Conservation (phyloP, 2,329 filamentous ascomycete genomes). For the Botryotinia calthae region DNA sequence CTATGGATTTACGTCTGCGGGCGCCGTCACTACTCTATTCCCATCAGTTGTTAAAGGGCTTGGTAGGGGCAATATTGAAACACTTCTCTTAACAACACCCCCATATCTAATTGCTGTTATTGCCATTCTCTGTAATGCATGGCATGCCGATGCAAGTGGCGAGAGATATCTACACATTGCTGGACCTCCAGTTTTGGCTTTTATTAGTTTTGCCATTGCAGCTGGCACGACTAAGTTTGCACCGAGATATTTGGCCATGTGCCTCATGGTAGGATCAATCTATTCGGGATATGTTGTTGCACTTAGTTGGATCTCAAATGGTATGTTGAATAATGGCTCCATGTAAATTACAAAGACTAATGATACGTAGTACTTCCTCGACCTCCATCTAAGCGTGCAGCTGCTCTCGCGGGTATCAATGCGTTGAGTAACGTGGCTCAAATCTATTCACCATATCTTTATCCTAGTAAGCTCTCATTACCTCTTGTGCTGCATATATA, state of each 20-base stretch:
- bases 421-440: constrained; percentile 53
- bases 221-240: constrained; percentile 23
- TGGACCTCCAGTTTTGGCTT: constrained; percentile 24
- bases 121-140: constrained; percentile 21
- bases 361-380: constrained; percentile 38
- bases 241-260: constrained; percentile 28
- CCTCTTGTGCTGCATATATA: too few species aligned
- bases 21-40: constrained; percentile 36
- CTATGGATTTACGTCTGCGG: constrained; percentile 22
- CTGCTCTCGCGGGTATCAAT: constrained; percentile 27
- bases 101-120: constrained; percentile 30
- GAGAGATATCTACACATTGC: constrained; percentile 28
- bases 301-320: constrained; percentile 69
- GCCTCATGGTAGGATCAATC: constrained; percentile 15
- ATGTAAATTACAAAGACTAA: background rate
- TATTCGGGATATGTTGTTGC: constrained; percentile 45
- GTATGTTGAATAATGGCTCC: background rate
- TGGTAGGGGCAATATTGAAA: background rate
- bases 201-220: constrained; percentile 27
- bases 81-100: constrained; percentile 24
- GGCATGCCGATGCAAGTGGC: constrained; percentile 22
- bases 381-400: constrained; percentile 29
- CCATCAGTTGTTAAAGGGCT: constrained; percentile 23
- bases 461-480: constrained; percentile 6
- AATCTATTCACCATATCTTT: constrained; percentile 65